Percentiles rank a stretch among this genome's conserved stretches.
Evolutionary conservation across 2,329 filamentous ascomycete species (phyloP).

Genomic region (Cordyceps farinosa): DNA sequence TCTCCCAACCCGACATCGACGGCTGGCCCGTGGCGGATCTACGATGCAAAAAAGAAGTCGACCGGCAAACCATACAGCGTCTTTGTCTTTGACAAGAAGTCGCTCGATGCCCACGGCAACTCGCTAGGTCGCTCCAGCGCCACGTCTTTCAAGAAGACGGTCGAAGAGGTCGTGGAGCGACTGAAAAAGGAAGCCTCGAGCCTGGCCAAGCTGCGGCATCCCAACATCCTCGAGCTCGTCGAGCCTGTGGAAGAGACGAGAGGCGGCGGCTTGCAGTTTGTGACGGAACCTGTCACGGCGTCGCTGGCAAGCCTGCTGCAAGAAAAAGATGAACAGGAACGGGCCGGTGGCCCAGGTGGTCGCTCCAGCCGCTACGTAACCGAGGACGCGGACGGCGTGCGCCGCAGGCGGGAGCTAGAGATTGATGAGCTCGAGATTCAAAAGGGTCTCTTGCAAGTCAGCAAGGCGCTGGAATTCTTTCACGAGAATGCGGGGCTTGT

Average conservation of each 20-base stretch:
- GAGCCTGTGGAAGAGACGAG: slow-evolving; percentile 95
- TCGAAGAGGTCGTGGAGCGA: slow-evolving; percentile 87
- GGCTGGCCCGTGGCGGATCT: slow-evolving; percentile 94
- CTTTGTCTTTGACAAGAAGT: slow-evolving; percentile 91
- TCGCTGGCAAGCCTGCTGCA: slow-evolving; percentile 78
- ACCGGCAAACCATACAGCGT: slow-evolving; percentile 86
- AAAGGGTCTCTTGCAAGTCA: slow-evolving; percentile 89
- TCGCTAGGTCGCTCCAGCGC: slow-evolving; percentile 44
- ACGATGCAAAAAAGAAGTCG: slow-evolving; percentile 94
- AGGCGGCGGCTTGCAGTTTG: slow-evolving; percentile 89
- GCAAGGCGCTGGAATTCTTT: slow-evolving; percentile 89
- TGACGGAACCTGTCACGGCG: slow-evolving; percentile 84
- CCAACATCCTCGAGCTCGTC: slow-evolving; percentile 84
- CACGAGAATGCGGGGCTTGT: slow-evolving; percentile 93
- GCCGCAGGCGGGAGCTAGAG: slow-evolving; percentile 75
- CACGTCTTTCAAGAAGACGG: slow-evolving; percentile 69
- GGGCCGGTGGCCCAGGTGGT: slow-evolving; percentile 62
- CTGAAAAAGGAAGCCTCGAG: slow-evolving; percentile 89
- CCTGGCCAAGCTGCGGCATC: slow-evolving; percentile 83
- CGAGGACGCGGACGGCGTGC: slow-evolving; percentile 71
- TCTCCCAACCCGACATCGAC: slow-evolving; percentile 71
- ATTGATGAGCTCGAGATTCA: slow-evolving; percentile 97
- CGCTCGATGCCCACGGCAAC: slow-evolving; percentile 59
- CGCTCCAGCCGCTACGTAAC: slow-evolving; percentile 75
- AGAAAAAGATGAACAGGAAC: slow-evolving; percentile 87